phyloP scores from a whole-genome alignment of 73 alveolate genomes.

The Stentor coeruleus region DNA sequence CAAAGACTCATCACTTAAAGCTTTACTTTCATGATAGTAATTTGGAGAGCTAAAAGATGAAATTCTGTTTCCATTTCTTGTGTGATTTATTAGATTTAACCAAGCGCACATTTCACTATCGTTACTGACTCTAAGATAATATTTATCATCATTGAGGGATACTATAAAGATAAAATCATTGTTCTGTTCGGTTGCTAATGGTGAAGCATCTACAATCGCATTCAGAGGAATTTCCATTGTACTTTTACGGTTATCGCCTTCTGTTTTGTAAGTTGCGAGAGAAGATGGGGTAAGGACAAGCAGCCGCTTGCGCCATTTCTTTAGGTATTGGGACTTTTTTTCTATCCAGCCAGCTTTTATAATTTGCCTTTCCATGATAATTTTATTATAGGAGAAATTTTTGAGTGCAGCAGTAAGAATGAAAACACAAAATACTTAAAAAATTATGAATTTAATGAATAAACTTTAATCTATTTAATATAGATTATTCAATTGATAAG shows the following conservation, averaged over 20 bases:
- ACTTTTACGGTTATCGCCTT: not conserved
- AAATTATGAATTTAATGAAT: no score
- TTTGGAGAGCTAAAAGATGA: not conserved
- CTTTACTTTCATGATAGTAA: not conserved
- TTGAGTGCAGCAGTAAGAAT: no score
- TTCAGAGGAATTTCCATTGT: not conserved
- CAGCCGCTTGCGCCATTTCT: not conserved
- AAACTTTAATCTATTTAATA: no score
- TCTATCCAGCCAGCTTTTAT: slow-evolving; percentile 1
- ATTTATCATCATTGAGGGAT: not conserved
- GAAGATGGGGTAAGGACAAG: not conserved
- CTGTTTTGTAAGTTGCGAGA: not conserved
- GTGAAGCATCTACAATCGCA: not conserved
- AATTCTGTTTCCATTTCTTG: not conserved
- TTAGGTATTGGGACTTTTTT: slow-evolving; percentile 8
- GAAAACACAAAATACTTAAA: no score
- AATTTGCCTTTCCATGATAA: no score
- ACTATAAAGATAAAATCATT: not conserved
- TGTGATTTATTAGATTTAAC: not conserved
- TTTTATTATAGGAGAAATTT: no score
- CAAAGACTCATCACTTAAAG: not conserved
- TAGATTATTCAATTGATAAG: no score
- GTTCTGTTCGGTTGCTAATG: not conserved
- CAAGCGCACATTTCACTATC: not conserved
- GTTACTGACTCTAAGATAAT: not conserved